A percentile compares a stretch with the other conserved stretches of the same genome.
Evolutionary conservation across 106 monocot genomes (phyloP).

Genomic region (Acorus gramineus): DNA sequence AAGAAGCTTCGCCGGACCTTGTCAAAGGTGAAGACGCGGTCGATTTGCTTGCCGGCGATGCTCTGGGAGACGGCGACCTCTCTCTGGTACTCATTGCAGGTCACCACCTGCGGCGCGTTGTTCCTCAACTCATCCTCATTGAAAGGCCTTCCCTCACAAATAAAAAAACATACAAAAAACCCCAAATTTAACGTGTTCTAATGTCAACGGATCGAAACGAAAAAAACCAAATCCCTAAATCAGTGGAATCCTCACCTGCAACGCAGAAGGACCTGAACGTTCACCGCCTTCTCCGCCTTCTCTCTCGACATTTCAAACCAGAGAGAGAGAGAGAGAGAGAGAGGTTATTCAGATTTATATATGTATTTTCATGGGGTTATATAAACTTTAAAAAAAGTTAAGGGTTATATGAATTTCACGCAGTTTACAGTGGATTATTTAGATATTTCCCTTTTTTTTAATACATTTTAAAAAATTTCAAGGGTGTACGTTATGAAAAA

Average conservation of each 20-base stretch:
- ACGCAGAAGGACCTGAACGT: conserved; percentile 93
- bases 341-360: too few species aligned
- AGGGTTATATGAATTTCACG: too few species aligned
- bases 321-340: too few species aligned
- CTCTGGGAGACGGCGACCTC: conserved; percentile 79
- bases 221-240: conserved; percentile 14
- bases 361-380: too few species aligned
- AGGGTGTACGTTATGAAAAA: too few species aligned
- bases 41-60: conserved; percentile 88
- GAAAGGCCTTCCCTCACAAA: conserved; percentile 52
- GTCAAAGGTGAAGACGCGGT: conserved; percentile 88
- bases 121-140: conserved; percentile 71
- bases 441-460: too few species aligned
- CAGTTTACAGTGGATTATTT: too few species aligned
- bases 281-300: conserved; percentile 83
- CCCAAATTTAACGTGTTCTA: not conserved
- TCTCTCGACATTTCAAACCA: too few species aligned
- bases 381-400: too few species aligned
- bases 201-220: not conserved
- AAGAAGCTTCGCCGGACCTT: conserved; percentile 35
- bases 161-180: not conserved
- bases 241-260: conserved; percentile 58
- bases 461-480: too few species aligned
- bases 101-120: conserved; percentile 91
- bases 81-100: conserved; percentile 83